These are phyloP conservation scores for Quercus dentata DNA, from an alignment of 306 rosid species.

Conservation along the genomic window DNA sequence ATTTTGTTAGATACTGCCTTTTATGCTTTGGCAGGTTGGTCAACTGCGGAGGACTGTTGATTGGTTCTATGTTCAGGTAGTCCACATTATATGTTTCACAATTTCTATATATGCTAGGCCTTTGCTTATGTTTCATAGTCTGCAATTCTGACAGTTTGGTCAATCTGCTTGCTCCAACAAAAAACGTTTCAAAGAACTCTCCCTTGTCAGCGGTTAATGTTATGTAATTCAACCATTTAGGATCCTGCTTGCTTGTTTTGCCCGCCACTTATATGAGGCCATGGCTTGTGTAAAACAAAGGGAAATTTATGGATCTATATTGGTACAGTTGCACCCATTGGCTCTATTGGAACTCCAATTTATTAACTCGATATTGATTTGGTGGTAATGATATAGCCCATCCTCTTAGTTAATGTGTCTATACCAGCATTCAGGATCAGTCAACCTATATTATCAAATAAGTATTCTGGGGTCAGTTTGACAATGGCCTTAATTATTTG, in stretches of 20 bases:
- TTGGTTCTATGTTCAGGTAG: constrained; percentile 78
- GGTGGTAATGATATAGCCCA: not conserved
- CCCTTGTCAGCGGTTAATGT: not conserved
- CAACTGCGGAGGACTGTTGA: constrained; percentile 82
- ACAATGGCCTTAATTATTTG: not conserved
- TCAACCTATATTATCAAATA: not conserved
- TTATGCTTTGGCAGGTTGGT: constrained; percentile 61
- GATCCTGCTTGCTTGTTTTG: not conserved
- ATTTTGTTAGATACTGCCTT: not conserved
- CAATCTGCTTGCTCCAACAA: not conserved
- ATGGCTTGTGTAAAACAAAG: not conserved
- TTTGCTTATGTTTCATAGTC: not conserved
- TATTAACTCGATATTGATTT: not conserved
- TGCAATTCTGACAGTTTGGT: not conserved
- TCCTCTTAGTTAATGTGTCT: not conserved
- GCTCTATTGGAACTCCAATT: not conserved
- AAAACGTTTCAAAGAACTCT: not conserved
- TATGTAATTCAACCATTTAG: not conserved
- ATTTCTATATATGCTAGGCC: not conserved
- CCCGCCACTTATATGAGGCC: not conserved
- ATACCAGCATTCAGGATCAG: not conserved
- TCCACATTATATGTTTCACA: constrained; percentile 1
- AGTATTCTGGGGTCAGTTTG: not conserved
- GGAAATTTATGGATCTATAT: not conserved
- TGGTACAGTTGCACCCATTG: not conserved